phyloP scores from a whole-genome alignment of 2,329 filamentous ascomycete species.

The Raffaelea ambrosiae region DNA sequence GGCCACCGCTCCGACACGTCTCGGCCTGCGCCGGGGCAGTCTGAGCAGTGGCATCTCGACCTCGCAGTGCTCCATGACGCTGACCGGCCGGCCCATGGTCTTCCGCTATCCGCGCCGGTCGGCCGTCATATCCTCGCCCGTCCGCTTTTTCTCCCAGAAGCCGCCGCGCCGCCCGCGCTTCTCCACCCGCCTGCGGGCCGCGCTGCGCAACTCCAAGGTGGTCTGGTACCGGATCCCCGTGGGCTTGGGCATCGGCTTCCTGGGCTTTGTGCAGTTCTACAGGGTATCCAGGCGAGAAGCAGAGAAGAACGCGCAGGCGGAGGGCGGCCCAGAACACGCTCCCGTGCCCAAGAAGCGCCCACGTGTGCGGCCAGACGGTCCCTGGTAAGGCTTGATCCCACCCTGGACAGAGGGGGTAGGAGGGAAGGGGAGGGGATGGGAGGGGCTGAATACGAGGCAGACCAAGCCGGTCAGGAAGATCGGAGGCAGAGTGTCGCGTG shows the following conservation, averaged over 20 bases:
- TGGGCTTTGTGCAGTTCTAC: slow-evolving; percentile 78
- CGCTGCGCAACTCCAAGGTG: slow-evolving; percentile 47
- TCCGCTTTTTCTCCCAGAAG: slow-evolving; percentile 29
- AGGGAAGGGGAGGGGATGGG: neutral
- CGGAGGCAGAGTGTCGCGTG: neutral
- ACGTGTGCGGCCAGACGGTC: slow-evolving; percentile 70
- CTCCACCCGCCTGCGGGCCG: slow-evolving; percentile 41
- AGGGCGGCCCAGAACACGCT: slow-evolving; percentile 18
- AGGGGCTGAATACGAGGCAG: neutral
- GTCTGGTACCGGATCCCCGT: slow-evolving; percentile 90
- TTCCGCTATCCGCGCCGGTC: slow-evolving; percentile 8
- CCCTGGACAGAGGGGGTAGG: neutral
- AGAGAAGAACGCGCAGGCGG: slow-evolving; percentile 34
- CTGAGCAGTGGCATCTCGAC: slow-evolving; percentile 12
- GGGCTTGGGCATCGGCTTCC: slow-evolving; percentile 73
- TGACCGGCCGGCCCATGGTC: slow-evolving; percentile 14
- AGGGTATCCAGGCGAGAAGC: slow-evolving; percentile 55
- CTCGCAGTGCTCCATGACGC: slow-evolving; percentile 9
- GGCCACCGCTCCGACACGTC: slow-evolving; percentile 13
- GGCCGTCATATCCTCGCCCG: slow-evolving; percentile 7
- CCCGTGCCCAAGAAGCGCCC: slow-evolving; percentile 41
- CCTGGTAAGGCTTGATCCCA: slow-evolving; percentile 57
- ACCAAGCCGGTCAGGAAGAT: neutral
- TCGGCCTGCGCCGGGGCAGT: slow-evolving; percentile 14
- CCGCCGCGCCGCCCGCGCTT: slow-evolving; percentile 39